phyloP scores from a whole-genome alignment of 164 flowering plant genomes.

The Brasenia schreberi region DNA sequence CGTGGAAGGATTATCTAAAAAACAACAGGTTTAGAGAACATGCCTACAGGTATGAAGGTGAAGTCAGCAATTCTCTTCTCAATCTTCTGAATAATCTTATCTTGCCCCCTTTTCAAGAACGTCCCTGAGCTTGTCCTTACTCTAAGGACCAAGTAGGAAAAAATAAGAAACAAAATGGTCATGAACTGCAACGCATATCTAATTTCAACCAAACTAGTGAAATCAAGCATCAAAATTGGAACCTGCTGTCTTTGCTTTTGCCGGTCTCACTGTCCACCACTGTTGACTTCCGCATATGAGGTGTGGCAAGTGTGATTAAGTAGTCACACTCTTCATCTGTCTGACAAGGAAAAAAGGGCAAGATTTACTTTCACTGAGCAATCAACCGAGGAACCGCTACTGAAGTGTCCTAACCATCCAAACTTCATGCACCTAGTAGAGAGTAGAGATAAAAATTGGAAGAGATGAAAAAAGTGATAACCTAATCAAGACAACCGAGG shows the following conservation, averaged over 20 bases:
- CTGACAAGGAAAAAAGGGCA: conserved; percentile 21
- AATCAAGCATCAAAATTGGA: background rate
- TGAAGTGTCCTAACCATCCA: background rate
- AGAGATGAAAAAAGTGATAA: background rate
- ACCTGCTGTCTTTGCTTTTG: conserved; percentile 90
- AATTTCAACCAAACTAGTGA: background rate
- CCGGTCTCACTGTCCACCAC: conserved; percentile 85
- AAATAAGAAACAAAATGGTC: background rate
- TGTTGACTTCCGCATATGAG: conserved; percentile 74
- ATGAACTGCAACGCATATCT: background rate
- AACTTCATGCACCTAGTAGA: background rate
- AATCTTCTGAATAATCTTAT: conserved; percentile 47
- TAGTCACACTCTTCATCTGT: conserved; percentile 81
- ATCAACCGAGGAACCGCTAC: background rate
- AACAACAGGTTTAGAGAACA: conserved; percentile 8
- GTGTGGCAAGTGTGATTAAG: conserved; percentile 63
- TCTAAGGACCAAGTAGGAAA: conserved; percentile 17
- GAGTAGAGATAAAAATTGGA: background rate
- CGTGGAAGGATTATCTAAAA: background rate
- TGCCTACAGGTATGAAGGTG: conserved; percentile 85
- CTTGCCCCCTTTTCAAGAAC: conserved; percentile 64
- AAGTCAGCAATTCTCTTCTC: conserved; percentile 91
- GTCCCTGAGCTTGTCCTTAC: conserved; percentile 93
- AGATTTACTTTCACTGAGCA: background rate
- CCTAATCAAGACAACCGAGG: background rate